phyloP scores from a whole-genome alignment of 768 basidiomycete species.

The Boletus insuetus region DNA sequence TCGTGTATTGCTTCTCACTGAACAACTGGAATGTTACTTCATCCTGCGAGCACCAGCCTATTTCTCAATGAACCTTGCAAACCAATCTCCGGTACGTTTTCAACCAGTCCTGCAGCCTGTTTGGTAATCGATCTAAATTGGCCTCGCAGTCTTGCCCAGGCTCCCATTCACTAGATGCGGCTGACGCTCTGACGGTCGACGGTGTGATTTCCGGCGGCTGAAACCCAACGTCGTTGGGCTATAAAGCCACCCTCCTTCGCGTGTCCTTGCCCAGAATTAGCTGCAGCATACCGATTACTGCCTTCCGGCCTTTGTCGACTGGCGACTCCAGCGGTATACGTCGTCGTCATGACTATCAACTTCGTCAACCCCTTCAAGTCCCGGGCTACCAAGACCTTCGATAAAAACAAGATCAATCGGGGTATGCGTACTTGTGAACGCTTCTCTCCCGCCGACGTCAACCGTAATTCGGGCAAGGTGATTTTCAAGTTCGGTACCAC shows the following conservation, averaged over 20 bases:
- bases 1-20: no score
- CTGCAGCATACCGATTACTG: background rate
- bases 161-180: background rate
- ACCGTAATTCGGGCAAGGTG: background rate
- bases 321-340: background rate
- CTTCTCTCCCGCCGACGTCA: background rate
- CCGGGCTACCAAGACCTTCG: constrained; percentile 1
- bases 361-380: constrained; percentile 14
- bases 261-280: background rate
- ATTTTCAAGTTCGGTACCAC: constrained; percentile 6
- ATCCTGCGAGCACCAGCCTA: background rate
- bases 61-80: background rate
- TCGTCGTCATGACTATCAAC: constrained; percentile 12
- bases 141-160: background rate
- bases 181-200: constrained; percentile 21
- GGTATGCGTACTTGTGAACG: background rate
- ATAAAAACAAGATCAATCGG: constrained; percentile 1
- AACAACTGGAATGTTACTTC: background rate
- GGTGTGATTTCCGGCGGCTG: constrained; percentile 3
- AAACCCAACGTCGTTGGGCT: background rate
- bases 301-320: background rate
- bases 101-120: background rate
- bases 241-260: constrained; percentile 7
- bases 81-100: background rate
- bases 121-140: background rate